Percentiles rank a stretch among this genome's conserved stretches.
Conservation (phyloP, 2,329 filamentous ascomycete species). For the Verticillium longisporum region DNA sequence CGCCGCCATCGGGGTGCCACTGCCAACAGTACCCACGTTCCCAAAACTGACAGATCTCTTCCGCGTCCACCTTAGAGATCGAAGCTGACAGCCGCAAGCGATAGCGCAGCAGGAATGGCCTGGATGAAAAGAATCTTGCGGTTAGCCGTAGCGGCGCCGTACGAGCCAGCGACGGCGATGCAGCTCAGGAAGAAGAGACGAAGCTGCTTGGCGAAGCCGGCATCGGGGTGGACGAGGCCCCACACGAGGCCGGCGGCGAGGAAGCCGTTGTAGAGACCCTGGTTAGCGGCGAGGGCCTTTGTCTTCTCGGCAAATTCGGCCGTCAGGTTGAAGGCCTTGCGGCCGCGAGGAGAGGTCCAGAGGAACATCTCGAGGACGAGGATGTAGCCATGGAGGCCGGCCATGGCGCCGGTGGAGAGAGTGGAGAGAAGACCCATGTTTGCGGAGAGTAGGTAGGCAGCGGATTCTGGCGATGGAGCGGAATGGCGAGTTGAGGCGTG, state of each 20-base stretch:
- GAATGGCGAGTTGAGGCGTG: not conserved
- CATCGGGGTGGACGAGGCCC: conserved; percentile 36
- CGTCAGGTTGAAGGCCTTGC: conserved; percentile 34
- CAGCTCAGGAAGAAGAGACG: conserved; percentile 40
- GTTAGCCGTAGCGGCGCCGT: conserved; percentile 34
- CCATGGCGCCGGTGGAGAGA: conserved; percentile 29
- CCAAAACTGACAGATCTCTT: not conserved
- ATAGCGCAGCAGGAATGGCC: conserved; percentile 25
- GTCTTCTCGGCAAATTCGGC: conserved; percentile 39
- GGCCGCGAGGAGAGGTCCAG: conserved; percentile 39
- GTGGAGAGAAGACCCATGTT: conserved; percentile 26
- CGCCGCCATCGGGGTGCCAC: no score
- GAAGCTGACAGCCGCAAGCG: conserved; percentile 20
- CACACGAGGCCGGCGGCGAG: conserved; percentile 41
- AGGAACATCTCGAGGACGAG: conserved; percentile 41
- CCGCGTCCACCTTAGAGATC: conserved; percentile 9
- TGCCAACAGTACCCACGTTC: not conserved
- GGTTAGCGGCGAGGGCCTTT: conserved; percentile 38
- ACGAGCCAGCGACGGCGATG: conserved; percentile 35
- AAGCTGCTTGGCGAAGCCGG: conserved; percentile 33
- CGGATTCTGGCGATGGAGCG: not conserved
- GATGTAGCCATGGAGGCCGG: conserved; percentile 40
- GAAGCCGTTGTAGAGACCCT: conserved; percentile 47
- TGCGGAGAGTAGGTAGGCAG: not conserved
- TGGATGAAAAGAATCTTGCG: conserved; percentile 37